A percentile compares a stretch with the other conserved stretches of the same genome.
Evolutionary conservation across 345 rosid genomes (phyloP).

Genomic region (Alliaria petiolata): DNA sequence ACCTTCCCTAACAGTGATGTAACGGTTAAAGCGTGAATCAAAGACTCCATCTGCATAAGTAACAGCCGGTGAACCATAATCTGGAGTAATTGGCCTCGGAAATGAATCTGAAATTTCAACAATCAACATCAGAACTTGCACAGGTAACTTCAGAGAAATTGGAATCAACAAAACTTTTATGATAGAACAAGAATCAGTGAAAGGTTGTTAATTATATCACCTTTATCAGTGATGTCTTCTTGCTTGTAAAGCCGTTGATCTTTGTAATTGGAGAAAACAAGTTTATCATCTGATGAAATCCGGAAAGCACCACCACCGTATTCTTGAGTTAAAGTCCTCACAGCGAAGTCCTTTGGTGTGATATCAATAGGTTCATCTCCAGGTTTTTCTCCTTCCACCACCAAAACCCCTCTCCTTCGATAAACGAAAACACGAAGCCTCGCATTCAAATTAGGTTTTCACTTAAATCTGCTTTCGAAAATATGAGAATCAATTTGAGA

Average conservation of each 20-base stretch:
- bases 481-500: not conserved
- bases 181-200: not conserved
- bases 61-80: conserved; percentile 59
- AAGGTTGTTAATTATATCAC: conserved; percentile 26
- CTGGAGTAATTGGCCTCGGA: conserved; percentile 74
- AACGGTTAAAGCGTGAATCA: conserved; percentile 62
- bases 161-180: not conserved
- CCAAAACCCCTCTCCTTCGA: conserved; percentile 68
- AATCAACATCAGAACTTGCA: conserved; percentile 13
- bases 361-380: conserved; percentile 60
- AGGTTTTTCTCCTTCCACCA: conserved; percentile 45
- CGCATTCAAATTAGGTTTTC: not conserved
- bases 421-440: not conserved
- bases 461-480: not conserved
- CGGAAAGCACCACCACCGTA: conserved; percentile 94
- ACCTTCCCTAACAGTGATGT: conserved; percentile 84
- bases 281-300: conserved; percentile 48
- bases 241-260: conserved; percentile 87
- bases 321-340: conserved; percentile 80
- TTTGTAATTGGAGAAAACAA: conserved; percentile 79
- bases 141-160: not conserved
- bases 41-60: conserved; percentile 89
- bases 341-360: conserved; percentile 79
- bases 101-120: conserved; percentile 39
- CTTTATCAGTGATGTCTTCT: conserved; percentile 34